A percentile compares a stretch with the other conserved stretches of the same genome.
These are phyloP conservation scores for Lactarius quietus DNA, from an alignment of 768 basidiomycete species.

Conservation along the genomic window DNA sequence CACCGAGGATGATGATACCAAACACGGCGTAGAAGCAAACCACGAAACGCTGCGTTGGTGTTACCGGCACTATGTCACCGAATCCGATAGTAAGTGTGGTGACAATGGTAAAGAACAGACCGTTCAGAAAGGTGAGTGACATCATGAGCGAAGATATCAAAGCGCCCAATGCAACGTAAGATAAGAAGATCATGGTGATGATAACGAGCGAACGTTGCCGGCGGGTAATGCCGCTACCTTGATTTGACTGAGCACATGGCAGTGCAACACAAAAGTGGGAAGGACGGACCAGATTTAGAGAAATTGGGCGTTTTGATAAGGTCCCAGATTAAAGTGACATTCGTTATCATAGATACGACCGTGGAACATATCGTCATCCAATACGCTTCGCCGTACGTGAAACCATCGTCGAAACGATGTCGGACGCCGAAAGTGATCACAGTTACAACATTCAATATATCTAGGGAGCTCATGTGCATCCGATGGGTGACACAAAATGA, in stretches of 20 bases:
- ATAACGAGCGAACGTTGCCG: conserved; percentile 80
- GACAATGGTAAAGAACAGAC: conserved; percentile 73
- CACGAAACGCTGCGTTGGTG: conserved; percentile 53
- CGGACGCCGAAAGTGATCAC: conserved; percentile 60
- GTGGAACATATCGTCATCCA: conserved; percentile 82
- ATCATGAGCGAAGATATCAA: conserved; percentile 53
- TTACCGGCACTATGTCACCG: conserved; percentile 64
- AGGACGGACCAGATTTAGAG: conserved; percentile 50
- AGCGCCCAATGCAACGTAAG: conserved; percentile 71
- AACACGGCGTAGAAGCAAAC: conserved; percentile 53
- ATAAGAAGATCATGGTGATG: conserved; percentile 67
- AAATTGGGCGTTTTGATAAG: conserved; percentile 59
- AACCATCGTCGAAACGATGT: conserved; percentile 59
- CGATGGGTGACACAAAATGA: not conserved
- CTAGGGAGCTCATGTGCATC: conserved; percentile 35
- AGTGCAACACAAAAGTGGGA: not conserved
- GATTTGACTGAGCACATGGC: conserved; percentile 13
- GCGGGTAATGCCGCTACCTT: conserved; percentile 75
- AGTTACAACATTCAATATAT: conserved; percentile 61
- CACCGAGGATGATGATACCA: conserved; percentile 58
- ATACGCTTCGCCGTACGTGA: conserved; percentile 62
- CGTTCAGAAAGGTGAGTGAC: conserved; percentile 60
- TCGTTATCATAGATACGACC: conserved; percentile 58
- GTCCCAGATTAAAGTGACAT: conserved; percentile 64
- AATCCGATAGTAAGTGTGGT: conserved; percentile 69